phyloP scores from a whole-genome alignment of 805 yeast species.

The Candida golubevii region DNA sequence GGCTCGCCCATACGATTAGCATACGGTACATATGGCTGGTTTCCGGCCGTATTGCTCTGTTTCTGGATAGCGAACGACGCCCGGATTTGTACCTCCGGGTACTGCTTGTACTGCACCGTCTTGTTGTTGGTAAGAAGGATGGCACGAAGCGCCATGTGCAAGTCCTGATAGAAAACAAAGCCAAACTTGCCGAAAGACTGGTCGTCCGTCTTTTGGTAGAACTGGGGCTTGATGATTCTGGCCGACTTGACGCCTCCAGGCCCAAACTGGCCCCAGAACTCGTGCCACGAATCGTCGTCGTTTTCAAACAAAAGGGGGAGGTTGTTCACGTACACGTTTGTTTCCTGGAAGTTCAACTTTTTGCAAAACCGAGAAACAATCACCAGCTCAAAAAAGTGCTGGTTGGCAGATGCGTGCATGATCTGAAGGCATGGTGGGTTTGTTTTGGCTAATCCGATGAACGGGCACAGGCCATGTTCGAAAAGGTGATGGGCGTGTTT shows the following conservation, averaged over 20 bases:
- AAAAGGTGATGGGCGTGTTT: constrained; percentile 32
- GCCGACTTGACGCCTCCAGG: constrained; percentile 30
- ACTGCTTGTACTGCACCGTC: constrained; percentile 18
- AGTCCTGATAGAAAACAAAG: constrained; percentile 58
- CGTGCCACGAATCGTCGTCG: constrained; percentile 38
- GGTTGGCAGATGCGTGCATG: too few species aligned
- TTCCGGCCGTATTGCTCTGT: constrained; percentile 1
- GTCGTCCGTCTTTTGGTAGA: constrained; percentile 20
- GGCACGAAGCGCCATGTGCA: constrained; percentile 59
- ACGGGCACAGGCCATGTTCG: not conserved
- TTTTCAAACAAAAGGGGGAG: constrained; percentile 55
- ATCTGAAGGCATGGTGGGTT: not conserved
- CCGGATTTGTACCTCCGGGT: constrained; percentile 24
- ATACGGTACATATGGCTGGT: too few species aligned
- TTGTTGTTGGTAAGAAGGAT: constrained; percentile 51
- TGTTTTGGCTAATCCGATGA: not conserved
- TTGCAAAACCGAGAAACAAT: constrained; percentile 16
- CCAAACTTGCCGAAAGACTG: constrained; percentile 36
- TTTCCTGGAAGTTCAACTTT: constrained; percentile 48
- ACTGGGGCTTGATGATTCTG: constrained; percentile 40
- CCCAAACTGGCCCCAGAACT: constrained; percentile 40
- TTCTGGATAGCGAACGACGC: constrained; percentile 42
- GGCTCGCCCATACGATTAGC: too few species aligned
- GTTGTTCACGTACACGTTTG: constrained; percentile 69
- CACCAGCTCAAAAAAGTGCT: not conserved